Base-by-base conservation (phyloP, 345 rosid species). In the Melaleuca alternifolia region DNA sequence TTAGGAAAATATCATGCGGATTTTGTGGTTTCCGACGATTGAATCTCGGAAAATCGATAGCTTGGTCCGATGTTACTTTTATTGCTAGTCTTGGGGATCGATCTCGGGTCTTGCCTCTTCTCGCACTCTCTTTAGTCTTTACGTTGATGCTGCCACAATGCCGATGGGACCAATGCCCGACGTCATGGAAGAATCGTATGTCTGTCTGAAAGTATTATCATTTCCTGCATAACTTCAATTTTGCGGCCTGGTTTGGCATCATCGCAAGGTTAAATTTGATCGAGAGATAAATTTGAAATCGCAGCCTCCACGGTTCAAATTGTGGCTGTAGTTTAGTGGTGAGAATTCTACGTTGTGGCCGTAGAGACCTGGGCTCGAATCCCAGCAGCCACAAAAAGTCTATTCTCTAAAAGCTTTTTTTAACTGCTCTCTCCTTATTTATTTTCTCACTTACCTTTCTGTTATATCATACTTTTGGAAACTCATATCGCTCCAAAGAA, bases 321-420 rank as follows among this genome's bases (percentile, higher is more conserved):
- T 30, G 23, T 65, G 77, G 23, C 77, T 93, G 95, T 92, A 94
- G 96, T 92, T 95, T 94, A 93, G 98, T 94, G 95, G 97, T 93
- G n/a, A 94, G 93, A 95, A 92, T 93, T 91, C 90, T 92, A 93
- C 92, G 94, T 94, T 94, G 95, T 96, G 96, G 95, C 96, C 95
- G 94, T 96, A 91, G 93, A 93, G 99, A 94, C 93, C 94, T 93
- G 92, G 95, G 96, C 95, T 95, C 93, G 94, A 95, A 93, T 95
- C 97, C 96, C 93, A 96, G 92, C 94, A 95, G 97, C 97, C 95
- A 92, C 95, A 94, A 1, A 18, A 14, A 41, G 41, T 2, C 41
- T 41, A 4, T 41, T 2, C 41, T 4, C 4, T 41, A 4, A 41
- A 41, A 41, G 41, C 3, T 41, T 41, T 41, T 16, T 33, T 33